A percentile compares a stretch with the other conserved stretches of the same genome.
phyloP scores from a whole-genome alignment of 2,329 filamentous ascomycete genomes.

The Calonectria ilicicola region DNA sequence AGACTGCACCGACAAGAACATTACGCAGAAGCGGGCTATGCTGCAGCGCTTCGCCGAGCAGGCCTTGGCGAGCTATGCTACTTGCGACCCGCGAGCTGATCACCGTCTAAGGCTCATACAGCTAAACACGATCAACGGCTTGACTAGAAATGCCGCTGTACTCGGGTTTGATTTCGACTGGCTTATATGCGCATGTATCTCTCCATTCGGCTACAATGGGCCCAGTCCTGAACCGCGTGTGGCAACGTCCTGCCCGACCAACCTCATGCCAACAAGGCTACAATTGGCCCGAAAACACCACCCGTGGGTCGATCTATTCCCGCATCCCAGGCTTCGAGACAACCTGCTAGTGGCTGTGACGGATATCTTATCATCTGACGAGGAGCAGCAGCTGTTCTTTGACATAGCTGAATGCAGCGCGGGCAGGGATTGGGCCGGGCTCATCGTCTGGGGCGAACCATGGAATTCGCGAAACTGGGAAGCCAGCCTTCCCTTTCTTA shows the following conservation, averaged over 20 bases:
- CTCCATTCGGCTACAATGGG: background rate
- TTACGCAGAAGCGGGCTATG: background rate
- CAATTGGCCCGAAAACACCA: background rate
- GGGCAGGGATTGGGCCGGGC: background rate
- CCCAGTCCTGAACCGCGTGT: background rate
- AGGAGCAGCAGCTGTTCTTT: background rate
- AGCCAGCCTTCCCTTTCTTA: too few relatives aligned
- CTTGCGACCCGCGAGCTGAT: background rate
- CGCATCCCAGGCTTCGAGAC: background rate
- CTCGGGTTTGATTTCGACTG: background rate
- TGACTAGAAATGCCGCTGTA: background rate
- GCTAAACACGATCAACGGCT: background rate
- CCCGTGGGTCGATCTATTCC: background rate
- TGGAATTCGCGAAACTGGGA: background rate
- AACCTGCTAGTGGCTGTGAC: background rate
- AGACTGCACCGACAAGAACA: background rate
- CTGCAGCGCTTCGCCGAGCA: background rate
- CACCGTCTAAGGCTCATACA: background rate
- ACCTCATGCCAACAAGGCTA: background rate
- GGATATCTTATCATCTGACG: background rate
- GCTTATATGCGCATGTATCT: background rate
- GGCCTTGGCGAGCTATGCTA: background rate
- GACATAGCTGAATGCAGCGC: background rate
- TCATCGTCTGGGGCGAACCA: constrained; percentile 2
- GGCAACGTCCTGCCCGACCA: background rate